Percentiles rank a stretch among this genome's conserved stretches.
Evolutionary conservation across 2,329 filamentous ascomycete species (phyloP).

Genomic region (Fulvia fulva): DNA sequence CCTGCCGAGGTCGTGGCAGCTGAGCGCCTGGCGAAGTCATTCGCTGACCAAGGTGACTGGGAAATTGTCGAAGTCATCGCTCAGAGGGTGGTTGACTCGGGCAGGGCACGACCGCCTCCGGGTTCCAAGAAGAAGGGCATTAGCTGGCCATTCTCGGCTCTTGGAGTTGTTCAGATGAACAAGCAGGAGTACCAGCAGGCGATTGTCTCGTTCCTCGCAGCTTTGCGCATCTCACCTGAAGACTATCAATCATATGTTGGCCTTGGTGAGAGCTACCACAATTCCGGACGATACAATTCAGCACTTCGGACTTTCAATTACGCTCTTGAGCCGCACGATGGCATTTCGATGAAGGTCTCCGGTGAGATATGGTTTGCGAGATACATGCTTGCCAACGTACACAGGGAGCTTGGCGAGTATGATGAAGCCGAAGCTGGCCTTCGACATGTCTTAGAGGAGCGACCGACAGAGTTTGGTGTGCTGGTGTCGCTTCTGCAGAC

Average conservation of each 20-base stretch:
- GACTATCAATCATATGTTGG: conserved; percentile 97
- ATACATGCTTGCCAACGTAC: conserved; percentile 95
- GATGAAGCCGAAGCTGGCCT: conserved; percentile 79
- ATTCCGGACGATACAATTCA: conserved; percentile 88
- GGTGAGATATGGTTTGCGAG: conserved; percentile 89
- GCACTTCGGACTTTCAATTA: conserved; percentile 86
- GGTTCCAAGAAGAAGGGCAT: conserved; percentile 90
- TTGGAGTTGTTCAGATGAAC: conserved; percentile 92
- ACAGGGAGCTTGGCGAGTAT: conserved; percentile 85
- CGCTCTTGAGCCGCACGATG: conserved; percentile 70
- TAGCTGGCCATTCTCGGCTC: conserved; percentile 91
- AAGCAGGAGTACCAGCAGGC: conserved; percentile 86
- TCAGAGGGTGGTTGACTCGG: conserved; percentile 88
- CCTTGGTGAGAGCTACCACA: conserved; percentile 94
- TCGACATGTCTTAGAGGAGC: conserved; percentile 63
- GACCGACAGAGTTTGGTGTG: conserved; percentile 77
- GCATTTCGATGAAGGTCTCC: conserved; percentile 50
- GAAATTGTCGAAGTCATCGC: conserved; percentile 92
- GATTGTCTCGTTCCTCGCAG: conserved; percentile 87
- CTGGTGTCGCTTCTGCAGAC: conserved; percentile 84
- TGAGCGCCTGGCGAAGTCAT: conserved; percentile 77
- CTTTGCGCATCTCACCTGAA: conserved; percentile 73
- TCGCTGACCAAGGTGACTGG: conserved; percentile 90
- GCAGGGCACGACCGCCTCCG: conserved; percentile 81
- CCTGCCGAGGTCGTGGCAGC: conserved; percentile 81